phyloP scores from a whole-genome alignment of 352 stramenopile genomes.

The Pythium phragmitis region DNA sequence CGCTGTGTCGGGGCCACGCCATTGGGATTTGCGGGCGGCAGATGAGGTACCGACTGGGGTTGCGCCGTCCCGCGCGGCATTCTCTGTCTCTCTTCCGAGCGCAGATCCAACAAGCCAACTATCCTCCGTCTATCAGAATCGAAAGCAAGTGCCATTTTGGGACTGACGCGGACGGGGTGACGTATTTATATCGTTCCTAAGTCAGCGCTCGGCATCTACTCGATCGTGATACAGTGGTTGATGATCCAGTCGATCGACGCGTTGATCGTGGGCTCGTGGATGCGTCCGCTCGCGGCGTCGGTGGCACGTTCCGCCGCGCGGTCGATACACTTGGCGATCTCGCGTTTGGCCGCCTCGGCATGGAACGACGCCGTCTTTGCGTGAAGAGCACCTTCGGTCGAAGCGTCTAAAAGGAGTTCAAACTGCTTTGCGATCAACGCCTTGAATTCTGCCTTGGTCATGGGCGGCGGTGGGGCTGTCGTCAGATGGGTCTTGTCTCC shows the following conservation, averaged over 20 bases:
- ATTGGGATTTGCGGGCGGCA: background rate
- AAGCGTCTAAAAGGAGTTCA: background rate
- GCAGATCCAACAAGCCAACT: background rate
- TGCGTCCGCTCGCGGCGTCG: background rate
- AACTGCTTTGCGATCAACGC: conserved; percentile 7
- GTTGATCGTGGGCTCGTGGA: background rate
- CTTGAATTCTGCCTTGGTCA: conserved; percentile 18
- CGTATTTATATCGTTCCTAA: background rate
- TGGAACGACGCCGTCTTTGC: background rate
- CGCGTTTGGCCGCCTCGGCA: background rate
- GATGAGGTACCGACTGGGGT: conserved; percentile 17
- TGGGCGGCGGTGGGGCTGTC: background rate
- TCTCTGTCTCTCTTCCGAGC: background rate
- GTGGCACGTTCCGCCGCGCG: conserved; percentile 6
- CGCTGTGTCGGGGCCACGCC: background rate
- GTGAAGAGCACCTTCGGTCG: background rate
- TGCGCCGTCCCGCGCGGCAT: conserved; percentile 1
- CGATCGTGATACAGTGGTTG: conserved; percentile 2
- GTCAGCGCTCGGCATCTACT: background rate
- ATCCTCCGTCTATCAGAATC: too few relatives aligned
- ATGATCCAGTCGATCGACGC: conserved; percentile 22
- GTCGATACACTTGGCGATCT: conserved; percentile 19
- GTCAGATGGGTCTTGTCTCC: background rate
- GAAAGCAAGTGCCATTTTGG: background rate
- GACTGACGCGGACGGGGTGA: too few relatives aligned